Base-by-base conservation (phyloP, 73 alveolate species). In the Paramecium biaurelia region DNA sequence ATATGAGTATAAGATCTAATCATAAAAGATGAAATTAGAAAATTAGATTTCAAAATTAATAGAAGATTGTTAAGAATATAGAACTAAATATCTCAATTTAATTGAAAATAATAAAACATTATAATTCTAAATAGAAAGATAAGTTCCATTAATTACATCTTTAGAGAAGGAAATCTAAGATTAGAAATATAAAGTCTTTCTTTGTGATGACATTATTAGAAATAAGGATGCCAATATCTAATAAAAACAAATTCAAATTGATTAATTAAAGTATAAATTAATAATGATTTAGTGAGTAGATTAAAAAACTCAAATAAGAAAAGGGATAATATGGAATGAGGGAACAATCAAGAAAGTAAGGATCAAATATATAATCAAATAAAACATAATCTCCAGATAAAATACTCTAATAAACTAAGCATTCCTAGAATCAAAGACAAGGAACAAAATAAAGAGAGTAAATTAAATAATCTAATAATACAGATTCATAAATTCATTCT, bases 21-120 rank as follows among this genome's bases (percentile, higher is more conserved):
- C 90, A 4, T 47, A 79, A 79, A 79, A 23, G 47, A 41, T 79
- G 41, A 79, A 47, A 79, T 79, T 47, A 21, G 70, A 79, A 43
- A 42, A 11, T 57, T 12, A 23, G 47, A 43, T 41, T 45, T 21
- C n/a, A 79, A 79, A 38, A 79, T 38, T 20, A 5, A 79, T 11
- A n/a, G 45, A 47, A 20, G 70, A 41, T 21, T 38, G 23, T 43
- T 30, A 15, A 37, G 58, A 72, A 11, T 35, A 38, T 38, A 30
- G 32, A 79, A 18, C 20, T 20, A 12, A 38, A 5, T 42, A 43
- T 58, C 7, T 34, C 5, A 45, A 28, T 7, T 15, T 30, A 12
- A 30, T 20, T 14, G 90, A 79, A 47, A 79, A 32, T 43, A 43
- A 30, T 42, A 79, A 45, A 79, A 43, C 3, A 8, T 20, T 35